Conservation (phyloP, 352 stramenopile genomes). For the Pythium pyrilobum region DNA sequence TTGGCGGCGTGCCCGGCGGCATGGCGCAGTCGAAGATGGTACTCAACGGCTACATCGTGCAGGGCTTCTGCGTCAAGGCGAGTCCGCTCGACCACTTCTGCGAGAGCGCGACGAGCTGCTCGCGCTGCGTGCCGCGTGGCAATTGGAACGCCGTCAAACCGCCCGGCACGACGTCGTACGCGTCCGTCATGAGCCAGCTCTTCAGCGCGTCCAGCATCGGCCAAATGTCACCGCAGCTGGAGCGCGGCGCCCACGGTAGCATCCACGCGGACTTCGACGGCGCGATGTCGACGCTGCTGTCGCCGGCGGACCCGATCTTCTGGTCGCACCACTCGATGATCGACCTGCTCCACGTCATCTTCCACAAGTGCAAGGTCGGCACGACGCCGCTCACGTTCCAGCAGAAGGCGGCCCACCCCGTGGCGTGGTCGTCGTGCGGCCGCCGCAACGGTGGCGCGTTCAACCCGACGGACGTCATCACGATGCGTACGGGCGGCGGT, state of each 20-base stretch:
- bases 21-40: neutral
- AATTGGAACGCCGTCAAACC: slow-evolving; percentile 29
- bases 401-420: slow-evolving; percentile 34
- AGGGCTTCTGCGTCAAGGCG: slow-evolving; percentile 31
- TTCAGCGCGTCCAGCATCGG: slow-evolving; percentile 49
- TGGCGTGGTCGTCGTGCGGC: slow-evolving; percentile 42
- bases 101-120: slow-evolving; percentile 28
- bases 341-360: slow-evolving; percentile 58
- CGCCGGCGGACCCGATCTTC: slow-evolving; percentile 55
- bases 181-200: slow-evolving; percentile 42
- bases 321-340: slow-evolving; percentile 64
- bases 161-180: slow-evolving; percentile 30
- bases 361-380: slow-evolving; percentile 62
- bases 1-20: slow-evolving; percentile 27
- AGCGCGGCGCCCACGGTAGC: slow-evolving; percentile 49
- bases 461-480: slow-evolving; percentile 33
- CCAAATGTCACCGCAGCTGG: slow-evolving; percentile 40
- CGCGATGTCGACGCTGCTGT: slow-evolving; percentile 43
- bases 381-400: slow-evolving; percentile 30
- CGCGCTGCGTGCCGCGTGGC: slow-evolving; percentile 43
- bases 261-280: slow-evolving; percentile 45
- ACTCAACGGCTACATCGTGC: slow-evolving; percentile 37
- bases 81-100: slow-evolving; percentile 51
- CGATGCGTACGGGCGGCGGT: slow-evolving; percentile 33
- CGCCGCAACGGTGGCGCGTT: slow-evolving; percentile 32